Evolutionary conservation across 352 stramenopile genomes (phyloP), one percentile per base, ranked within the genome.

Genomic region (Thalassiosira livingstoniorum): DNA sequence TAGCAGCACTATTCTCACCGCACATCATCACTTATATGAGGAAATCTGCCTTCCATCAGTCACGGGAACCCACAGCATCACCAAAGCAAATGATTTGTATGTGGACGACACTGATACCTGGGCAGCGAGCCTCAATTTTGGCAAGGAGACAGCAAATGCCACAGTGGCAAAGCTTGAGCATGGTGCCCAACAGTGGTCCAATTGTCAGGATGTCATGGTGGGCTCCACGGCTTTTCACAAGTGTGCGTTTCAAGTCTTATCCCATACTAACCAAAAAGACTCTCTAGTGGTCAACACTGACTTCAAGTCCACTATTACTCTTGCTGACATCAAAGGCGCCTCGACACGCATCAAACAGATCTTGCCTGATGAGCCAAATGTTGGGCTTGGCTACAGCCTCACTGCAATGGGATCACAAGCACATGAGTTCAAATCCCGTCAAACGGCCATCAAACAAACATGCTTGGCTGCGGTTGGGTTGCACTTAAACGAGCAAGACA

Each of bases 281-380:
- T 47, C 39, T 7, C 39, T 47, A 7, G 7, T 18, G 7, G 15
- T 47, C 15, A 47, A 7, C 39, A 47, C 7, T 7, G 39, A 7
- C 7, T 18, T 15, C 15, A 7, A 7, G 7, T 47, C 39, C 7
- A 15, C 39, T 18, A 55, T 70, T n/a, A 29, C 31, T 15, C 21
- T 70, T 5, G 2, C 4, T 5, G 61, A 70, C n/a, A 35, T 51
- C 21, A 45, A 53, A 31, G 61, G 61, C 13, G 61, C 61, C 2
- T 23, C 27, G 4, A 11, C 61, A 7, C 23, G 3, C 34, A 70
- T 70, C 34, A 23, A 54, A 23, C 32, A 53, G 15, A 5, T 55
- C 21, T n/a, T 4, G 5, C 34, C 61, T 5, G 32, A 35, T 53
- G 31, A 54, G 25, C 61, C 61, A 10, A 70, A 70, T 31, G 61